Conservation (phyloP, 2,329 filamentous ascomycete species). For the Penicillium expansum region DNA sequence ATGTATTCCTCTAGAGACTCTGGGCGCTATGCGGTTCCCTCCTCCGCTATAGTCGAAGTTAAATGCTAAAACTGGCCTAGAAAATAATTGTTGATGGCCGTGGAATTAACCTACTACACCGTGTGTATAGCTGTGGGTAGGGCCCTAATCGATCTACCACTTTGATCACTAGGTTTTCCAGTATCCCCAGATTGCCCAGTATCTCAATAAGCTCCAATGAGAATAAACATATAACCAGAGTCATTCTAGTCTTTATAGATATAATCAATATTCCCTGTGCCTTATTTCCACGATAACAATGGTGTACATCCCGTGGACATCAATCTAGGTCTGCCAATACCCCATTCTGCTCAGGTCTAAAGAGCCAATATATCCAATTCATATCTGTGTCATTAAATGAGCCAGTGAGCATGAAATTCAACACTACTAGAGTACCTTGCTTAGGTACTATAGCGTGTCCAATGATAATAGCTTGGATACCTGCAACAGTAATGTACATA, state of each 20-base stretch:
- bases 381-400: neutral
- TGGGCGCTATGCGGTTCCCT: too few relatives aligned
- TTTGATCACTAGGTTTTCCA: too few relatives aligned
- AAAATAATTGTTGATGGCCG: too few relatives aligned
- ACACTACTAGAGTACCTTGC: neutral
- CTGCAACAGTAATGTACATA: neutral
- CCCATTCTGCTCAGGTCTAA: neutral
- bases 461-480: neutral
- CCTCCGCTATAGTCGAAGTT: too few relatives aligned
- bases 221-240: neutral
- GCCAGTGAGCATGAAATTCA: neutral
- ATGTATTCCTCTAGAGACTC: too few relatives aligned
- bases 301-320: neutral
- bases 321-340: neutral
- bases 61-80: too few relatives aligned
- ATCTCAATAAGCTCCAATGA: too few relatives aligned
- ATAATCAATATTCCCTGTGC: neutral
- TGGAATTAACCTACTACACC: too few relatives aligned
- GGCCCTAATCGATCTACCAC: too few relatives aligned
- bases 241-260: neutral
- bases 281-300: neutral
- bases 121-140: too few relatives aligned
- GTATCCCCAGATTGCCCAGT: too few relatives aligned
- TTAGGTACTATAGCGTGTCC: neutral
- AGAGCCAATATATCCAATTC: neutral